phyloP scores from a whole-genome alignment of 192 early-diverging fungal species.

The Entomortierella parvispora region DNA sequence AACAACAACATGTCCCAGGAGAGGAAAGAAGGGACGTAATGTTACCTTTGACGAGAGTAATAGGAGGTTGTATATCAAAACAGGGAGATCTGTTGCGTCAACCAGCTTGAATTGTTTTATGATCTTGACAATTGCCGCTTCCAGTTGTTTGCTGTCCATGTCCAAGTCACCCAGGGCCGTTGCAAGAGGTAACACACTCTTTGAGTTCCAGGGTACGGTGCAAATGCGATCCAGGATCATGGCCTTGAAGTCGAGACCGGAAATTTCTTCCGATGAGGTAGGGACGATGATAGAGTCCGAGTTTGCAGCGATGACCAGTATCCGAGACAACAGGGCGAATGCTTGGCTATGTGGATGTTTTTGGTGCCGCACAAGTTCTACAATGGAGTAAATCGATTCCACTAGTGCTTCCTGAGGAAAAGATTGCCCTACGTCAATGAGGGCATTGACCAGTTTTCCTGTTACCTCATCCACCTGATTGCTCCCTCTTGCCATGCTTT shows the following conservation, averaged over 20 bases:
- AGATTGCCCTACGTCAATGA: constrained; percentile 37
- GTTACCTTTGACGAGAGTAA: constrained; percentile 69
- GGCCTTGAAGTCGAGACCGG: constrained; percentile 43
- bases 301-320: constrained; percentile 36
- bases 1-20: too few relatives aligned
- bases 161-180: constrained; percentile 42
- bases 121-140: constrained; percentile 42
- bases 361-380: constrained; percentile 29
- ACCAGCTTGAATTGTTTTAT: constrained; percentile 59
- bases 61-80: constrained; percentile 75
- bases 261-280: constrained; percentile 24
- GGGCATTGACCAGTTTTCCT: constrained; percentile 29
- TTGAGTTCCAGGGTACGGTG: constrained; percentile 39
- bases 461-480: constrained; percentile 21
- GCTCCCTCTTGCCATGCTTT: constrained; percentile 1
- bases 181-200: constrained; percentile 45
- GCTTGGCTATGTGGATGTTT: constrained; percentile 37
- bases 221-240: constrained; percentile 51
- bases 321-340: constrained; percentile 40
- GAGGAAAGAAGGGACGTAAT: too few relatives aligned
- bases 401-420: constrained; percentile 32
- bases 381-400: constrained; percentile 32
- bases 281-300: constrained; percentile 12
- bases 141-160: constrained; percentile 44
- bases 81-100: constrained; percentile 65